Percentiles rank a stretch among this genome's conserved stretches.
Conservation (phyloP, 2,329 filamentous ascomycete genomes). For the Curvularia eragrostidis region DNA sequence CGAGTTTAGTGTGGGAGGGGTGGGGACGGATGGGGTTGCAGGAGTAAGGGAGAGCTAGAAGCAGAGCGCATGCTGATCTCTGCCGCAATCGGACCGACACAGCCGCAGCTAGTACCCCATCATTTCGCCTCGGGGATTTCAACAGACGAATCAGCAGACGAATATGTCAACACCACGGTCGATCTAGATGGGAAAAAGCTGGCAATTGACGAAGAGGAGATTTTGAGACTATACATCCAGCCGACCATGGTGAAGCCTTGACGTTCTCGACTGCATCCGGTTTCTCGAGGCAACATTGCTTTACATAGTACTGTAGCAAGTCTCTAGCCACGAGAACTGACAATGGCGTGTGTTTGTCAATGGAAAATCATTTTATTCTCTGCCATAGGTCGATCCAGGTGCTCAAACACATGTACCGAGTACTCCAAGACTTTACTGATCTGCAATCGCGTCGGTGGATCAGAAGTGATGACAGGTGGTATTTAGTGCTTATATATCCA, state of each 20-base stretch:
- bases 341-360: not conserved
- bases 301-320: not conserved
- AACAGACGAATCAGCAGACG: too few relatives aligned
- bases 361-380: not conserved
- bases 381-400: not conserved
- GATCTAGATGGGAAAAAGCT: not conserved
- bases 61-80: conserved; percentile 10
- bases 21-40: conserved; percentile 16
- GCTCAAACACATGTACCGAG: not conserved
- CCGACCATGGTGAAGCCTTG: too few relatives aligned
- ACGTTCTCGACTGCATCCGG: not conserved
- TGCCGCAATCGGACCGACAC: conserved; percentile 13
- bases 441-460: not conserved
- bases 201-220: too few relatives aligned
- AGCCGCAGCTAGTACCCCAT: not conserved
- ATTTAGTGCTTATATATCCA: not conserved
- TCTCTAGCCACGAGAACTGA: not conserved
- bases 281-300: not conserved
- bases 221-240: too few relatives aligned
- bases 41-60: conserved; percentile 3
- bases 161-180: not conserved
- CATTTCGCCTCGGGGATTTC: too few relatives aligned
- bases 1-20: conserved; percentile 15
- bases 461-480: not conserved
- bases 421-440: not conserved